Percentiles rank a stretch among this genome's conserved stretches.
Conservation (phyloP, 2,329 filamentous ascomycete species). For the Xylaria sp. region DNA sequence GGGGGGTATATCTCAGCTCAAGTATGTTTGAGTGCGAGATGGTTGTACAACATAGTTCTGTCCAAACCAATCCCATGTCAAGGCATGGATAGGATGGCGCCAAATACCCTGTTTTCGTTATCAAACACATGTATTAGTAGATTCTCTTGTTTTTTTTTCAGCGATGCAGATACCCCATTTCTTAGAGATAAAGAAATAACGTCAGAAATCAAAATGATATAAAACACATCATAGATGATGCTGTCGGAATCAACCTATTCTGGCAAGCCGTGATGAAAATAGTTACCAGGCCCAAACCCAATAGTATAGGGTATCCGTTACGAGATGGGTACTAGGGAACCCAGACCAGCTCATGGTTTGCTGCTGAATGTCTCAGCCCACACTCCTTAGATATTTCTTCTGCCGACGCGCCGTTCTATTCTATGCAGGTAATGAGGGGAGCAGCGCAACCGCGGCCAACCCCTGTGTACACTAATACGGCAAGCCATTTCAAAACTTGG, state of each 20-base stretch:
- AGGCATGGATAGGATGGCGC: neutral
- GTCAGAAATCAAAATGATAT: neutral
- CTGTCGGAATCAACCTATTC: neutral
- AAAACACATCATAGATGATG: neutral
- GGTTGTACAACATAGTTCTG: neutral
- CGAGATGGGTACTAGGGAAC: neutral
- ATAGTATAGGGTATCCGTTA: neutral
- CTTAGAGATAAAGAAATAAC: neutral
- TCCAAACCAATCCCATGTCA: neutral
- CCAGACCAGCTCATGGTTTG: too few relatives aligned
- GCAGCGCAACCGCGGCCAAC: neutral
- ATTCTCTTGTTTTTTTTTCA: neutral
- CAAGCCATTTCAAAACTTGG: neutral
- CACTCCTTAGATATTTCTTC: neutral
- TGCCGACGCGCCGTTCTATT: neutral
- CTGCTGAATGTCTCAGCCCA: neutral
- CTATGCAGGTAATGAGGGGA: neutral
- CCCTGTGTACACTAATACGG: neutral
- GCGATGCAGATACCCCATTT: slow-evolving; percentile 10
- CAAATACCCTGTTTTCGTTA: neutral
- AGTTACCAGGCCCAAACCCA: neutral
- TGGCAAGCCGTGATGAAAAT: neutral
- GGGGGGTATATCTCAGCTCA: neutral
- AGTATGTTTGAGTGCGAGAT: neutral
- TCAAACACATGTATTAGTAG: neutral